A percentile compares a stretch with the other conserved stretches of the same genome.
These are phyloP conservation scores for Physaria fendleri DNA, from an alignment of 345 rosid genomes.

Conservation along the genomic window DNA sequence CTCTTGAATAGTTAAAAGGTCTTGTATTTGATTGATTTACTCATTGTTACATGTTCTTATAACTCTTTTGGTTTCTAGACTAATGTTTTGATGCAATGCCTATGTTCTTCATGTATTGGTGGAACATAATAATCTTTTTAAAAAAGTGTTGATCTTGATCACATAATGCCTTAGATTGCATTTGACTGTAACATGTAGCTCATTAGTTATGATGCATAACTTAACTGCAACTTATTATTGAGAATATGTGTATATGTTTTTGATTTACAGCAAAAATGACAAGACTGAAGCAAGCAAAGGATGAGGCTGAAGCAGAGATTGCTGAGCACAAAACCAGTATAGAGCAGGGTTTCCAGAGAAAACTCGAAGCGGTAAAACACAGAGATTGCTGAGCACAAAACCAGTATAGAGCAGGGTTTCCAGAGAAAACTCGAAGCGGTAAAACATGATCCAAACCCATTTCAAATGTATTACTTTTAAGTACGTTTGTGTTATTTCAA, in stretches of 20 bases:
- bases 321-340: constrained; percentile 57
- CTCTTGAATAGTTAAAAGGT: not conserved
- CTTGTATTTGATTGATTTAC: not conserved
- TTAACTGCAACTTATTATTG: not conserved
- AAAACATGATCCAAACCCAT: not conserved
- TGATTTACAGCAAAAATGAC: constrained; percentile 55
- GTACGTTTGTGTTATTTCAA: no score
- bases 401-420: constrained; percentile 60
- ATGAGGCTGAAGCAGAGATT: constrained; percentile 72
- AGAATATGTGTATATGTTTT: not conserved
- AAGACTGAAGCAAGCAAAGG: constrained; percentile 82
- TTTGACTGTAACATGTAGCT: not conserved
- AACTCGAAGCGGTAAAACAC: constrained; percentile 61
- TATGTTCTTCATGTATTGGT: not conserved
- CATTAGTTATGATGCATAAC: not conserved
- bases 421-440: constrained; percentile 73
- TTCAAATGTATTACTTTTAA: not conserved
- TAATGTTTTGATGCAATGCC: not conserved
- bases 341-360: constrained; percentile 66
- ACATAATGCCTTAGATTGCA: not conserved
- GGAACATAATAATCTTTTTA: not conserved
- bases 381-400: constrained; percentile 58
- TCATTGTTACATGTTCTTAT: not conserved
- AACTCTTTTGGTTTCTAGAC: not conserved
- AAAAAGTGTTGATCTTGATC: not conserved